Evolutionary conservation across 2,329 filamentous ascomycete genomes (phyloP).

Genomic region (Coniochaeta pulveracea): DNA sequence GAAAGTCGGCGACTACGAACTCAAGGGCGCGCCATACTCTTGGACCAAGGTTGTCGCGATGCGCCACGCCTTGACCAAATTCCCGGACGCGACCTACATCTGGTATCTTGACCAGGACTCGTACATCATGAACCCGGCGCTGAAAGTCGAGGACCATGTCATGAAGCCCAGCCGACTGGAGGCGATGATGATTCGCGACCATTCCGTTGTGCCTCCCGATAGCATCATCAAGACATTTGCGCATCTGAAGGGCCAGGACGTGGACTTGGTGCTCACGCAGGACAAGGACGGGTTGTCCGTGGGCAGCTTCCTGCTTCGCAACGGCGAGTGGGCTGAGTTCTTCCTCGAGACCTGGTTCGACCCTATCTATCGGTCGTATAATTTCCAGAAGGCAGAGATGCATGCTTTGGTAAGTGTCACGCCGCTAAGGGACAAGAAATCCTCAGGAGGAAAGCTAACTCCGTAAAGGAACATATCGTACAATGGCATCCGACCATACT

Average conservation of each 20-base stretch:
- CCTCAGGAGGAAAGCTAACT: slow-evolving; percentile 21
- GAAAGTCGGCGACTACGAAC: slow-evolving; percentile 63
- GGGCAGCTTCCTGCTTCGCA: slow-evolving; percentile 68
- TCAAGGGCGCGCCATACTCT: slow-evolving; percentile 44
- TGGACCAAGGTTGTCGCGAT: slow-evolving; percentile 78
- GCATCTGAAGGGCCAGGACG: slow-evolving; percentile 64
- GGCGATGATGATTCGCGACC: slow-evolving; percentile 70
- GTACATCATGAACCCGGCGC: slow-evolving; percentile 74
- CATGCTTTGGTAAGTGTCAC: slow-evolving; percentile 65
- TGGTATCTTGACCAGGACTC: slow-evolving; percentile 82
- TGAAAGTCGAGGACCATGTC: slow-evolving; percentile 60
- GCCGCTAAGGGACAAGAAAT: not conserved
- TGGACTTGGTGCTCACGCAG: slow-evolving; percentile 76
- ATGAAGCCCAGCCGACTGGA: slow-evolving; percentile 59
- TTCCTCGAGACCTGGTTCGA: slow-evolving; percentile 95
- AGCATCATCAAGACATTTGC: slow-evolving; percentile 93
- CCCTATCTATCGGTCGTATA: slow-evolving; percentile 85
- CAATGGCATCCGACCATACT: slow-evolving; percentile 97
- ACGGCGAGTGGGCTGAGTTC: slow-evolving; percentile 84
- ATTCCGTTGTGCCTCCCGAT: slow-evolving; percentile 83
- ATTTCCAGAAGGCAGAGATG: slow-evolving; percentile 88
- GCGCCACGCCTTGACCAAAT: slow-evolving; percentile 75
- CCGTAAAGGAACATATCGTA: slow-evolving; percentile 63
- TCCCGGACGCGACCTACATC: slow-evolving; percentile 67
- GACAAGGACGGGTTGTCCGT: slow-evolving; percentile 69